Evolutionary conservation across 768 basidiomycete species (phyloP), one percentile per base, ranked within the genome.

Genomic region (Sistotremastrum suecicum): DNA sequence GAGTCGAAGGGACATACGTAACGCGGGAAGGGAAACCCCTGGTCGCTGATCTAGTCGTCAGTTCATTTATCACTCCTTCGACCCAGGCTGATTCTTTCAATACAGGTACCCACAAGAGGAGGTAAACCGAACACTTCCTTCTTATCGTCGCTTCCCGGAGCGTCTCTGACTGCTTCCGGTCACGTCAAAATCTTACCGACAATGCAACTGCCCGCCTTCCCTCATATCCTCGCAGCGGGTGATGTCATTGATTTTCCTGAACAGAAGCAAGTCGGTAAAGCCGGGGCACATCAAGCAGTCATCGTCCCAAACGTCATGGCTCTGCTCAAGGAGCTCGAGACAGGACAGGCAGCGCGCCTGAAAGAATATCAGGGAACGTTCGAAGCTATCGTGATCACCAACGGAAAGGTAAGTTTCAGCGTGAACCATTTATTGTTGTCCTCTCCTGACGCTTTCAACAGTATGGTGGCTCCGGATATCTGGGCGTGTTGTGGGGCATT

Each of bases 241-340:
- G 82, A 85, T 53, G 67, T 78, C 48, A 70, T 77, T 49, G 75
- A 78, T 36, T 76, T 71, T 65, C 46, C 60, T 1, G 82, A 82
- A 57, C 74, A 81, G 58, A 82, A 81, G 52, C 78, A 72, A 53
- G 60, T 60, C 0, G 65, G 60, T 10, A 81, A 83, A 56, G 63
- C 62, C 0, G 28, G 41, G 1, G 53, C 52, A 4, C 82, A 83
- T 49, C 46, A 41, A 10, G 33, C 43, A 4, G 29, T 56, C 44
- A 45, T 48, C 34, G 40, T 42, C 20, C 29, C 44, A 36, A 56
- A 56, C 41, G 42, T 56, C 20, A 4, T 49, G 10, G 31, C 43
- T 37, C n/a, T 48, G 5, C 20, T 43, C 11, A 31, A 39, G 5
- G 50, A 20, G 20, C 1, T 20, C 2, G 20, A 20, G 42, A 20